A percentile compares a stretch with the other conserved stretches of the same genome.
Evolutionary conservation across 73 alveolate genomes (phyloP).

Genomic region (Loxodes magnus): DNA sequence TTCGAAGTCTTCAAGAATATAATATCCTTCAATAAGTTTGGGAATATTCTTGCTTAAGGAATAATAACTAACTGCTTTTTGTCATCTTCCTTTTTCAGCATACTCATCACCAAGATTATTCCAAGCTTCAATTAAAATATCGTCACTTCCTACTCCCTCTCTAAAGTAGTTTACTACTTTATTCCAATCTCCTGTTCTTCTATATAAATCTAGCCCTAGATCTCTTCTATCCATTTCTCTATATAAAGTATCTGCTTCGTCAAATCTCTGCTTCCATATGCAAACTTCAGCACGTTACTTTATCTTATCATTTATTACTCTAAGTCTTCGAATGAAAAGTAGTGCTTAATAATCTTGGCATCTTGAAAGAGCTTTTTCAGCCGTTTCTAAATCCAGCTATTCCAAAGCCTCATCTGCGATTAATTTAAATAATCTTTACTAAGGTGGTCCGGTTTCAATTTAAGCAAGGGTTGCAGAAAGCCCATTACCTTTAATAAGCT

Average conservation of each 20-base stretch:
- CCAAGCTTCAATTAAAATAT: slow-evolving; percentile 62
- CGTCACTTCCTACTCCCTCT: slow-evolving; percentile 89
- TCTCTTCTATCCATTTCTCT: slow-evolving; percentile 96
- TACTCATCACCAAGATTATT: slow-evolving; percentile 59
- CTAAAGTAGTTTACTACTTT: slow-evolving; percentile 74
- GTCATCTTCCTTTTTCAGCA: slow-evolving; percentile 68
- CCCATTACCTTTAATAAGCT: slow-evolving; percentile 53
- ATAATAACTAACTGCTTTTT: slow-evolving; percentile 64
- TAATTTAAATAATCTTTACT: slow-evolving; percentile 43
- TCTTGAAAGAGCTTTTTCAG: slow-evolving; percentile 78
- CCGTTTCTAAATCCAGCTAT: slow-evolving; percentile 87
- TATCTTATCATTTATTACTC: slow-evolving; percentile 75
- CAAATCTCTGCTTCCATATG: slow-evolving; percentile 87
- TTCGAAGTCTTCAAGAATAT: slow-evolving; percentile 69
- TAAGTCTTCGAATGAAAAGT: slow-evolving; percentile 52
- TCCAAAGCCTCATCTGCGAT: slow-evolving; percentile 94
- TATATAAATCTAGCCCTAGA: slow-evolving; percentile 78
- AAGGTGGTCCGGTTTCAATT: slow-evolving; percentile 29
- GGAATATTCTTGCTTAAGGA: slow-evolving; percentile 65
- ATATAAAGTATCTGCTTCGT: slow-evolving; percentile 94
- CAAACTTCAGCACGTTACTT: slow-evolving; percentile 94
- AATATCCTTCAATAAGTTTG: slow-evolving; percentile 73
- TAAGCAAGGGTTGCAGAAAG: slow-evolving; percentile 21
- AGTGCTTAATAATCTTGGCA: slow-evolving; percentile 53
- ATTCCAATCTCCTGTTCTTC: slow-evolving; percentile 94